Evolutionary conservation across 768 basidiomycete genomes (phyloP), one percentile per base, ranked within the genome.

Genomic region (Rhizopogon salebrosus): DNA sequence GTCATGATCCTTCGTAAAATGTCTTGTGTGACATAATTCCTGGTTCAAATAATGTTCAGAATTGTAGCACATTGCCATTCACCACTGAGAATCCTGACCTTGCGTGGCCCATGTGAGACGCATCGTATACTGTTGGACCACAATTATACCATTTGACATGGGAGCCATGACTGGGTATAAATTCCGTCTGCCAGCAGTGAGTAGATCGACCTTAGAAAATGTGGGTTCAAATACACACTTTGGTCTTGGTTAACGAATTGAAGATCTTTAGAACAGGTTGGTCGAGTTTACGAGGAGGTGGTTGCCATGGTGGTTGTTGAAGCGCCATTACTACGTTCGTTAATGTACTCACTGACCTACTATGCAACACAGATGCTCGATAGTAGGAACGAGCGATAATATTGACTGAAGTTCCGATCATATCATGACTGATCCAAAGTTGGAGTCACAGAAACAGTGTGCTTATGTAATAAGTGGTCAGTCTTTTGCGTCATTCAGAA

Each of bases 71-170:
- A 11, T n/a, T n/a, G n/a, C n/a, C n/a, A n/a, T 34, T 18, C n/a
- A 57, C 37, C 35, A 27, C 35, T 52, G 23, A 49, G 23, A 37
- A 39, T 22, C 41, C 70, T 60, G 65, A 95, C 93, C 95, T 84
- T 6, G 97, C 97, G 73, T 99, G 97, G 6, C 97, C 97, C 91
- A 99, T 93, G 69, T 99, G 97, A 38, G 92, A 89, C 11, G 93
- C 84, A 75, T 99, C 97, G 68, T 99, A 99, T 8, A 99, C 97
- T 0, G 97, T 99, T 16, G 97, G 95, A 9, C 97, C 95, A 64
- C 97, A 99, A 68, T 97, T 98, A 67, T 99, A 98, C 95, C 95
- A 98, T 62, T 95, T 94, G n/a, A 95, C 84, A 58, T 80, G 80
- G 1, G 80, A 78, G 0, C 85, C 87, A 56, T 80, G 73, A 48